These are phyloP conservation scores for Fusarium sp. DNA, from an alignment of 2,329 filamentous ascomycete genomes.

Conservation along the genomic window DNA sequence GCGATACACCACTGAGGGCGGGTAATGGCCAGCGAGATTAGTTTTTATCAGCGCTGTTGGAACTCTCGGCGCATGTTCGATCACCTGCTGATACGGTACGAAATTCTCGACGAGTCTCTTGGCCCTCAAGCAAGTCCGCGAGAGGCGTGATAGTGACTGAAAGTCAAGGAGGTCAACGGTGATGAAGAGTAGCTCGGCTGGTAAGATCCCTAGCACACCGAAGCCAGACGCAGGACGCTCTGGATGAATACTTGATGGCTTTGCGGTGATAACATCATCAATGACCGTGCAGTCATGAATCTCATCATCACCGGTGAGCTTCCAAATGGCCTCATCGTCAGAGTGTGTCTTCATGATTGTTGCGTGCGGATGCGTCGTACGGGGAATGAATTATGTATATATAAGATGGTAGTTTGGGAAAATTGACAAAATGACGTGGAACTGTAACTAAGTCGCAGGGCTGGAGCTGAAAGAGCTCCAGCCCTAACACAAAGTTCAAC, in stretches of 20 bases:
- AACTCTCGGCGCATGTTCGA: neutral
- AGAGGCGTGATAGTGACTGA: neutral
- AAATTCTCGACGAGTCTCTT: neutral
- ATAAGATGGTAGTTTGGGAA: neutral
- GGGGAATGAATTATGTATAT: neutral
- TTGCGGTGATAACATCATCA: fast-evolving
- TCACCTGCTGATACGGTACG: neutral
- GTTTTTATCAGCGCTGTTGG: neutral
- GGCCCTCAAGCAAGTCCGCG: neutral
- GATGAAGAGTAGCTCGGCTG: neutral
- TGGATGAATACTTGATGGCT: neutral
- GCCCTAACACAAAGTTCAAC: neutral
- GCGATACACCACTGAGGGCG: neutral
- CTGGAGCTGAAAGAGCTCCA: neutral
- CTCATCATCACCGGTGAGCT: neutral
- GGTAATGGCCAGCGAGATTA: neutral
- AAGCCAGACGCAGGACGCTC: neutral
- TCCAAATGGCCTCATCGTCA: neutral
- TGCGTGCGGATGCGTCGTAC: fast-evolving
- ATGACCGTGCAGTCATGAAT: neutral
- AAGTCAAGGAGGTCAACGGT: neutral
- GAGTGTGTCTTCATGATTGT: neutral
- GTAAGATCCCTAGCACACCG: fast-evolving
- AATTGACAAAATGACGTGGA: neutral
- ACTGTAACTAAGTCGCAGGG: neutral